These are phyloP conservation scores for Nemania abortiva DNA, from an alignment of 2,329 filamentous ascomycete genomes.

Conservation along the genomic window DNA sequence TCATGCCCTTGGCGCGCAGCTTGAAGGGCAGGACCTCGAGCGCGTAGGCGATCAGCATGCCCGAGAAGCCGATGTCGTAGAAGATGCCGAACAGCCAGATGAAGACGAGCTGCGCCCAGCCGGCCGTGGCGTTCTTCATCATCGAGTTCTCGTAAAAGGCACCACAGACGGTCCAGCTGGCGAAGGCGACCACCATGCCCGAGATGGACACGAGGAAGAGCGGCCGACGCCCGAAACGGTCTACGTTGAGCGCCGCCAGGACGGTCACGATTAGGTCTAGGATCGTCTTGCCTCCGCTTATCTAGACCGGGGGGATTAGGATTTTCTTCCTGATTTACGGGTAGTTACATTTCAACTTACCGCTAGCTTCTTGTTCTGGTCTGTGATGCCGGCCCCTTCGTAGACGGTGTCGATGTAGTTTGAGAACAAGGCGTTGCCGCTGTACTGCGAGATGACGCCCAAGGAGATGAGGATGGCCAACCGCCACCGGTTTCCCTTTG, in stretches of 20 bases:
- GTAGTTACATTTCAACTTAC: constrained; percentile 49
- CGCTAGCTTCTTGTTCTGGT: constrained; percentile 67
- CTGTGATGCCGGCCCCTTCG: constrained; percentile 69
- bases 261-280: constrained; percentile 70
- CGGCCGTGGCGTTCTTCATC: constrained; percentile 59
- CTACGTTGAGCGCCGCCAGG: constrained; percentile 61
- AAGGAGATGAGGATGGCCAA: constrained; percentile 72
- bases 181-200: constrained; percentile 63
- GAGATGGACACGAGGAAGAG: constrained; percentile 64
- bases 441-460: constrained; percentile 76
- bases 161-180: constrained; percentile 65
- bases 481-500: constrained; percentile 73
- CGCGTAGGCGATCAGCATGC: constrained; percentile 68
- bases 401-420: constrained; percentile 76
- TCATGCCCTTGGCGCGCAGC: constrained; percentile 69
- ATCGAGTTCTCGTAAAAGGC: constrained; percentile 63
- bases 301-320: constrained; percentile 39
- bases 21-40: constrained; percentile 70
- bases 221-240: constrained; percentile 64
- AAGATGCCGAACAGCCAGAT: constrained; percentile 71
- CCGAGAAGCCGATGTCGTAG: constrained; percentile 71
- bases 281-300: constrained; percentile 69
- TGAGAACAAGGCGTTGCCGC: constrained; percentile 74
- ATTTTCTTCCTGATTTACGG: constrained; percentile 44
- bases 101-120: constrained; percentile 67